These are phyloP conservation scores for Termitomyces sp. DNA, from an alignment of 768 basidiomycete genomes.

Conservation along the genomic window DNA sequence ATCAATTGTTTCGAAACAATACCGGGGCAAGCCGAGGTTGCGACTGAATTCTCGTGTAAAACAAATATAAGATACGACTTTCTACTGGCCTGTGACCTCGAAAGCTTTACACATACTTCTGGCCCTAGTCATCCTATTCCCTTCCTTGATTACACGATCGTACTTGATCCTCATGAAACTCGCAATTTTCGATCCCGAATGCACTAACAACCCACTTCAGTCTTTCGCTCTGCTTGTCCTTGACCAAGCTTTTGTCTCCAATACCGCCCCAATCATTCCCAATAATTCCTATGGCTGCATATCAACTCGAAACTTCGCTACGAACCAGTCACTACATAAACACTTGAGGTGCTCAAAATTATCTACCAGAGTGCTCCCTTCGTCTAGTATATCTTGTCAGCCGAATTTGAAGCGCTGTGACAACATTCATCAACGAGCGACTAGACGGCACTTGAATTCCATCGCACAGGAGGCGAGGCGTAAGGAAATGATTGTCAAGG, in stretches of 20 bases:
- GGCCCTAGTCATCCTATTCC: background rate
- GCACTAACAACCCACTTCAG: slow-evolving; percentile 27
- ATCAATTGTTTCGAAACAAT: background rate
- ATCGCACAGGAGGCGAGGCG: slow-evolving; percentile 26
- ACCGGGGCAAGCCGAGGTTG: background rate
- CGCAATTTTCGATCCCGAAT: background rate
- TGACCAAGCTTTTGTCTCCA: slow-evolving; percentile 9
- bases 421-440: slow-evolving; percentile 13
- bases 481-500: slow-evolving; percentile 28
- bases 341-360: slow-evolving; percentile 6
- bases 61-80: background rate
- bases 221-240: slow-evolving; percentile 31
- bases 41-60: background rate
- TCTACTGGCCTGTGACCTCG: background rate
- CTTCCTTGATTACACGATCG: background rate
- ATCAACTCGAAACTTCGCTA: background rate
- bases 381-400: background rate
- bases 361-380: background rate
- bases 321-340: background rate
- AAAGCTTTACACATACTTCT: background rate
- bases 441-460: slow-evolving; percentile 19
- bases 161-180: background rate
- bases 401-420: background rate
- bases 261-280: background rate
- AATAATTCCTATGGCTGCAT: background rate